Base-by-base conservation (phyloP, 2,329 filamentous ascomycete species). In the Nannizziopsis arthrosporioides region DNA sequence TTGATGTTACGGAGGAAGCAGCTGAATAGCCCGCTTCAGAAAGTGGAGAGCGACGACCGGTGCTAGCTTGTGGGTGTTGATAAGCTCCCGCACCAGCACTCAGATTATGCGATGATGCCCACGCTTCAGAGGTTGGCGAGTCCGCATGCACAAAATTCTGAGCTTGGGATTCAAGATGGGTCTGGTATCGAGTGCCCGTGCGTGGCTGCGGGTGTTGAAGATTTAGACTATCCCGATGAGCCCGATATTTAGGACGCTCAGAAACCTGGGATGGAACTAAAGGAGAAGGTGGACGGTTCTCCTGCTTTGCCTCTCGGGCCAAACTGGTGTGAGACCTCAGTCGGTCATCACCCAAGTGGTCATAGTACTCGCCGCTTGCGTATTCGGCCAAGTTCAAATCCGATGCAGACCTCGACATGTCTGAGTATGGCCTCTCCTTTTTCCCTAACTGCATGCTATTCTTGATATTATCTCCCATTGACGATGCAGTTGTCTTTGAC, bases 401-500 rank as follows among this genome's bases (percentile, higher is more conserved):
- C 0, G 85, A 92, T 0, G 78, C 84, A 8, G 87, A 92, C 34
- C 83, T 80, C 30, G 88, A 94, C 65, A 75, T 66, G 61, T 77
- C 64, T 55, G 75, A 74, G 68, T 80, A 64, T 66, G 81, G 68
- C 71, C 82, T 64, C 73, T 80, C 68, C 71, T 81, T 68, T 42
- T 73, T 73, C 39, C 72, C 73, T 42, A 48, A 42, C 47, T 71
- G 68, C 40, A 66, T 64, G 57, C 80, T 85, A 58, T 77, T 79
- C 36, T 83, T 79, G 63, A 89, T 84, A 36, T 82, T 84, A 56
- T 84, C 83, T 39, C 85, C 82, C 38, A 88, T 80, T 52, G 87
- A 94, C 0, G 88, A 94, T 3, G 89, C 78, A 0, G 92, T 98
- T 1, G 90, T 96, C 68, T 93, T 92, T 0, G 90, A 96, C 92